Percentiles rank a stretch among this genome's conserved stretches.
Evolutionary conservation across 345 rosid genomes (phyloP).

Genomic region (Ricinus communis): DNA sequence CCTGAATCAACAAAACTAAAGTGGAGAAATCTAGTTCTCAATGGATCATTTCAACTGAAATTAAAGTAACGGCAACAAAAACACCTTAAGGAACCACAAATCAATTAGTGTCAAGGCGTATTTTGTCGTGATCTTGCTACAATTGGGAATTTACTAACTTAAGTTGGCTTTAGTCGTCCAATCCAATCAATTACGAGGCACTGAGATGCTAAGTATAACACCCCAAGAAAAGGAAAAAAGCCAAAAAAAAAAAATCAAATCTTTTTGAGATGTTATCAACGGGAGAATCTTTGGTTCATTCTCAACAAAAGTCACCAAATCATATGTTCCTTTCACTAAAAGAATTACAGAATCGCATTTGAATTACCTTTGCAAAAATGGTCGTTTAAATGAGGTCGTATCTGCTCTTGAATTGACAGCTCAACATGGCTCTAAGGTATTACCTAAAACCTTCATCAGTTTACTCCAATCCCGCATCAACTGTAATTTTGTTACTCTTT

Average conservation of each 20-base stretch:
- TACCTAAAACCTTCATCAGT: too few relatives aligned
- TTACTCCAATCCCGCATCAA: too few relatives aligned
- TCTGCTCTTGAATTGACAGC: too few relatives aligned
- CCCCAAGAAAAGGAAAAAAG: neutral
- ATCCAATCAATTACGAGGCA: slow-evolving; percentile 78
- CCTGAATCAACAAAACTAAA: slow-evolving; percentile 23
- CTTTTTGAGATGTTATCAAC: slow-evolving; percentile 36
- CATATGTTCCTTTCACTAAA: too few relatives aligned
- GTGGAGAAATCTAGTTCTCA: slow-evolving; percentile 23
- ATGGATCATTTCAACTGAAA: slow-evolving; percentile 23
- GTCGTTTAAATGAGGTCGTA: too few relatives aligned
- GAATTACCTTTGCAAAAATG: too few relatives aligned
- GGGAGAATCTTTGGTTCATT: slow-evolving; percentile 35
- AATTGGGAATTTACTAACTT: slow-evolving; percentile 71
- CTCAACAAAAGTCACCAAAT: slow-evolving; percentile 52
- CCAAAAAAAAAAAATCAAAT: neutral
- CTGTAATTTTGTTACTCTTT: too few relatives aligned
- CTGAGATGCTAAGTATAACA: slow-evolving; percentile 59
- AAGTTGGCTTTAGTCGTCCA: slow-evolving; percentile 74
- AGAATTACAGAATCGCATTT: too few relatives aligned
- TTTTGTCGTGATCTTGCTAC: slow-evolving; percentile 87
- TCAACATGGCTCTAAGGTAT: too few relatives aligned
- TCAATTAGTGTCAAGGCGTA: slow-evolving; percentile 71
- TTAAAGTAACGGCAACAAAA: slow-evolving; percentile 1
- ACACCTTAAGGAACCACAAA: slow-evolving; percentile 27